Evolutionary conservation across 2,329 filamentous ascomycete genomes (phyloP), one percentile per base, ranked within the genome.

Genomic region (Aureobasidium sp.): DNA sequence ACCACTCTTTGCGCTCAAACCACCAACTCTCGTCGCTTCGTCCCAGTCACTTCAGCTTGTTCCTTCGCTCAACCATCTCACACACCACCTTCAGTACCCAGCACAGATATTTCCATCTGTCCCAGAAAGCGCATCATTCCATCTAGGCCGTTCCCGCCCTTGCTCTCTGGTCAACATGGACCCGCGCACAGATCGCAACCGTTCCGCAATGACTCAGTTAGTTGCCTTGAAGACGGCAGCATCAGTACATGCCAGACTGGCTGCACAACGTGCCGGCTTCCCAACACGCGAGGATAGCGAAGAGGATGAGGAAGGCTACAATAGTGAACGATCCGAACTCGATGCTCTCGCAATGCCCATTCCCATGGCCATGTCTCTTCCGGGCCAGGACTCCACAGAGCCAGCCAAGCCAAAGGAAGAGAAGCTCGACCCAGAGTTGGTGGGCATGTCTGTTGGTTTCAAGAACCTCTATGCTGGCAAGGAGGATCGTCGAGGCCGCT

Each of bases 401-500:
- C 19, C 19, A 21, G 19, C 21, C 38, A 31, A 55, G 38, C 38
- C 38, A 23, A 55, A 55, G 37, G 51, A 42, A 33, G 38, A 25
- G n/a, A 31, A 17, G 35, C 60, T 64, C 13, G 60, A 64, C 35
- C 60, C 62, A 19, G 58, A 61, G 43, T 31, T 63, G 15, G 60
- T 67, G 2, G 74, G 74, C 27, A 75, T 76, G 74, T 70, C 71
- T 46, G 69, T 60, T 43, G 75, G 74, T 9, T 67, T 74, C 23
- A 79, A 79, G 67, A 71, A 79, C 27, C 70, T 82, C 5, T 82
- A 81, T 62, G 72, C 74, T 27, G 76, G 77, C 45, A 78, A 79
- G 63, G 77, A 76, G 57, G 81, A 84, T 67, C 71, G 76, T 11
- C 72, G 77, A 47, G 81, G 80, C 10, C 72, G 69, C 37, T 69